A percentile compares a stretch with the other conserved stretches of the same genome.
Conservation (phyloP, 2,329 filamentous ascomycete species). For the Cordyceps tenuipes region DNA sequence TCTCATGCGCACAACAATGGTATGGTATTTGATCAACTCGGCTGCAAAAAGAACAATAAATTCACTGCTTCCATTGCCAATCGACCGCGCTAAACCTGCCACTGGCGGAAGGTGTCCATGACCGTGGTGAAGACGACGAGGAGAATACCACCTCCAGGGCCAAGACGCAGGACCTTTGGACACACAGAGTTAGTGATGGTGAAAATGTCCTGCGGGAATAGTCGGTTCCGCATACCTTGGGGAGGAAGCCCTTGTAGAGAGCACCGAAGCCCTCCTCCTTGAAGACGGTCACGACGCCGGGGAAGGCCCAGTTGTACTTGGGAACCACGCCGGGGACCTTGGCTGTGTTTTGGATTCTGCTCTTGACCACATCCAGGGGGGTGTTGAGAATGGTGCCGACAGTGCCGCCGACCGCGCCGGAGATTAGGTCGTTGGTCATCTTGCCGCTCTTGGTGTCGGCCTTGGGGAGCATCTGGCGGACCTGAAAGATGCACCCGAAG, state of each 20-base stretch:
- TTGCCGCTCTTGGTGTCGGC: conserved; percentile 73
- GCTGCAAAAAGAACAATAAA: background rate
- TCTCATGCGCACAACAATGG: background rate
- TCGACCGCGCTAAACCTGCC: conserved; percentile 19
- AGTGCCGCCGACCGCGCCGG: conserved; percentile 82
- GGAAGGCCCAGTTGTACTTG: conserved; percentile 99
- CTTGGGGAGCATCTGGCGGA: conserved; percentile 73
- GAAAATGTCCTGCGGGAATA: too few relatives aligned
- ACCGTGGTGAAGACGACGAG: conserved; percentile 81
- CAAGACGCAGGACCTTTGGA: conserved; percentile 37
- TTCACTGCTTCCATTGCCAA: background rate
- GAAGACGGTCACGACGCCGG: conserved; percentile 74
- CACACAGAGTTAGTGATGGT: background rate
- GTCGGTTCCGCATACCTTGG: conserved; percentile 68
- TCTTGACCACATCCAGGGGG: conserved; percentile 96
- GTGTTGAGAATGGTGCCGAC: conserved; percentile 87
- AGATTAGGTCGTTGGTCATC: conserved; percentile 79
- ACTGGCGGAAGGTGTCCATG: conserved; percentile 83
- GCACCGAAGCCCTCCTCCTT: conserved; percentile 88
- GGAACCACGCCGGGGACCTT: conserved; percentile 71
- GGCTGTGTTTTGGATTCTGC: conserved; percentile 88
- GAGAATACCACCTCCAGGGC: conserved; percentile 57
- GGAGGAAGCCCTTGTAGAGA: conserved; percentile 95
- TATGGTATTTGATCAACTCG: background rate
- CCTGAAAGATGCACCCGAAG: conserved; percentile 98